Evolutionary conservation across 1,139 yeast species (phyloP).

Genomic region (Kodamaea derodonti): DNA sequence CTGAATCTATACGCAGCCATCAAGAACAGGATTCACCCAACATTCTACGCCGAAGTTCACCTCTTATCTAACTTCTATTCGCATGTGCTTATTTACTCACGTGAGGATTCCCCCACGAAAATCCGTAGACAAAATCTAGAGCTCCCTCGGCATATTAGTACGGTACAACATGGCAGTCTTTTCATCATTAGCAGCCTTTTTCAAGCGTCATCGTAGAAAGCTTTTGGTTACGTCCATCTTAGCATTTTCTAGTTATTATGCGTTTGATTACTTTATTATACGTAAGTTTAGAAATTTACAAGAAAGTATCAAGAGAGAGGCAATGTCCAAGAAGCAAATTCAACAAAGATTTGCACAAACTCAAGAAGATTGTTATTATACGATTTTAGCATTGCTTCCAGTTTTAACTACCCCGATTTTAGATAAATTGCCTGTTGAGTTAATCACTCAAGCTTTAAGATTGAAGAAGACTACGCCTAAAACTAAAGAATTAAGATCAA

Average conservation of each 20-base stretch:
- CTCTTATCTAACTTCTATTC: no score
- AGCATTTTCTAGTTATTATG: constrained; percentile 54
- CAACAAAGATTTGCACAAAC: constrained; percentile 73
- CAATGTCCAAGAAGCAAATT: constrained; percentile 75
- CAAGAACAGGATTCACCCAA: no score
- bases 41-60: no score
- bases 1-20: no score
- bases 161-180: constrained; percentile 38
- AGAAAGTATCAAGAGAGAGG: constrained; percentile 66
- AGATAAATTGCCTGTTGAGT: constrained; percentile 66
- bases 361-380: constrained; percentile 84
- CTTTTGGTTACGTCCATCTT: constrained; percentile 56
- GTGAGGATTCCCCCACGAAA: no score
- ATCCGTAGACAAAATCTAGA: no score
- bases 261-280: constrained; percentile 54
- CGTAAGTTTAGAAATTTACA: constrained; percentile 63
- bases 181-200: constrained; percentile 52
- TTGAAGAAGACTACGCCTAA: constrained; percentile 46
- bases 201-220: constrained; percentile 61
- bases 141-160: neutral
- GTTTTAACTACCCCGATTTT: constrained; percentile 66
- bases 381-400: constrained; percentile 80
- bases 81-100: no score
- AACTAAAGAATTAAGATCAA: constrained; percentile 12
- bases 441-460: constrained; percentile 67